These are phyloP conservation scores for Astrothelium subdiscretum DNA, from an alignment of 495 filamentous ascomycete species.

Conservation along the genomic window DNA sequence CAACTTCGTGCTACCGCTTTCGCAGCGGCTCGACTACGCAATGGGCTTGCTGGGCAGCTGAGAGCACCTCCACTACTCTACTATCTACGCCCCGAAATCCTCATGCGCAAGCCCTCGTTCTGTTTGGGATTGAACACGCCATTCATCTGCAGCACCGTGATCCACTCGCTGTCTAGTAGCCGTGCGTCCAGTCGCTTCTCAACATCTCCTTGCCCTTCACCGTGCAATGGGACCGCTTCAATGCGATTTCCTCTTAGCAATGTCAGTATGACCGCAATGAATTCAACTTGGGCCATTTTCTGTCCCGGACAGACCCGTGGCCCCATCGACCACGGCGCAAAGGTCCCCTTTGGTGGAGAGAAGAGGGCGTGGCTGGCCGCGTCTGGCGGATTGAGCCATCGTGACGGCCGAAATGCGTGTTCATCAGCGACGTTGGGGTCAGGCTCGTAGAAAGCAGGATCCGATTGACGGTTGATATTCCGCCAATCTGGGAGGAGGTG, in stretches of 20 bases:
- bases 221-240: conserved; percentile 9
- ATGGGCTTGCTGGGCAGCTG: background rate
- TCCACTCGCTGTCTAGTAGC: background rate
- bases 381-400: conserved; percentile 11
- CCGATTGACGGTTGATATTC: conserved; percentile 4
- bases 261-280: conserved; percentile 13
- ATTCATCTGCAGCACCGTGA: background rate
- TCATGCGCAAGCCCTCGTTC: background rate
- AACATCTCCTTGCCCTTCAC: conserved; percentile 3
- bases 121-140: background rate
- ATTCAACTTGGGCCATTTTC: conserved; percentile 20
- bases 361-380: conserved; percentile 8
- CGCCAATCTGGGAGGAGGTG: conserved; percentile 22
- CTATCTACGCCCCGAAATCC: background rate
- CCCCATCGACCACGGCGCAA: conserved; percentile 11
- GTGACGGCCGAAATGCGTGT: conserved; percentile 7
- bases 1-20: background rate
- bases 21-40: background rate
- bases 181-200: conserved; percentile 9
- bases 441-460: background rate
- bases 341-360: conserved; percentile 13
- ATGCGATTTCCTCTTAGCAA: conserved; percentile 9
- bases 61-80: background rate
- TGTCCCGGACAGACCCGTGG: conserved; percentile 17
- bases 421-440: conserved; percentile 5